Conservation (phyloP, 805 yeast genomes). For the Naumovozyma baii region DNA sequence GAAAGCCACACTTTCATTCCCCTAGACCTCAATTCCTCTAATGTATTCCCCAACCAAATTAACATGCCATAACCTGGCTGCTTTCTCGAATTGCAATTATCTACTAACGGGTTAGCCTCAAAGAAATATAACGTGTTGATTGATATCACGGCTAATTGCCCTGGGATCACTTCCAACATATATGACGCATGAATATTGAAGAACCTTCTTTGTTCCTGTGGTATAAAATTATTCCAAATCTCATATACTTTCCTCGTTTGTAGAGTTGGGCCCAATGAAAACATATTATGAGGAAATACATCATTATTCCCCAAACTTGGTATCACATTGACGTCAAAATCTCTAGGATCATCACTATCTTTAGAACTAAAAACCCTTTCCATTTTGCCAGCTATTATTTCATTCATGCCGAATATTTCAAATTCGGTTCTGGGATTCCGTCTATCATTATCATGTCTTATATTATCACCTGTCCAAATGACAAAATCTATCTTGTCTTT, state of each 20-base stretch:
- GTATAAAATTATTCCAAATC: slow-evolving; percentile 67
- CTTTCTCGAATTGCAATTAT: slow-evolving; percentile 59
- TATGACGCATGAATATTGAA: slow-evolving; percentile 70
- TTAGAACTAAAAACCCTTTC: slow-evolving; percentile 43
- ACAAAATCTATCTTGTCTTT: slow-evolving; percentile 75
- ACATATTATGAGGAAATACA: slow-evolving; percentile 80
- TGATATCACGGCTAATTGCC: slow-evolving; percentile 65
- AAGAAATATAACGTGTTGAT: slow-evolving; percentile 69
- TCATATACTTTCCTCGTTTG: slow-evolving; percentile 70
- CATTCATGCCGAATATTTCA: slow-evolving; percentile 62
- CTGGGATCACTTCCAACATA: slow-evolving; percentile 71
- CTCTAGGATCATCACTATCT: slow-evolving; percentile 36
- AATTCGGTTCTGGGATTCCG: slow-evolving; percentile 60
- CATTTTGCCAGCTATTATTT: slow-evolving; percentile 44
- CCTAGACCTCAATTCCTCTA: slow-evolving; percentile 62
- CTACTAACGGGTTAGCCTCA: slow-evolving; percentile 72
- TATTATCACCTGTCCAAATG: slow-evolving; percentile 86
- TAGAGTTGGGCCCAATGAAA: slow-evolving; percentile 80
- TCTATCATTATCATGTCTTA: slow-evolving; percentile 77
- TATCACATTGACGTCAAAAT: slow-evolving; percentile 40
- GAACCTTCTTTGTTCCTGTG: slow-evolving; percentile 65
- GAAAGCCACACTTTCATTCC: slow-evolving; percentile 78
- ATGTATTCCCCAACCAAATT: slow-evolving; percentile 66
- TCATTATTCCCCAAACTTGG: slow-evolving; percentile 83
- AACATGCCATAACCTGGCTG: slow-evolving; percentile 76